These are phyloP conservation scores for Pilatotrama ljubarskyi DNA, from an alignment of 768 basidiomycete genomes.

Conservation along the genomic window DNA sequence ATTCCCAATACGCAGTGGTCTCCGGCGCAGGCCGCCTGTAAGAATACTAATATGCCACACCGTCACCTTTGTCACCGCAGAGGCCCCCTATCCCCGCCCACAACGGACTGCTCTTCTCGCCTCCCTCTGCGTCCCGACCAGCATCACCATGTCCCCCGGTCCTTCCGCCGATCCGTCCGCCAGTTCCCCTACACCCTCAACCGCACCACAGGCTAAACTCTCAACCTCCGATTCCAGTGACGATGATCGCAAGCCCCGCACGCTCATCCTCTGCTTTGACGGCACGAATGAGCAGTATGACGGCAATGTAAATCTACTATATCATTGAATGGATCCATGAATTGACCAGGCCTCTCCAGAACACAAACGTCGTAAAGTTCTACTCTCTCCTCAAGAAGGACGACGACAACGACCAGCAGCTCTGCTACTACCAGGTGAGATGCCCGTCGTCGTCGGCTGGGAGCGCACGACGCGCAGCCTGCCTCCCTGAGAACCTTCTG, in stretches of 20 bases:
- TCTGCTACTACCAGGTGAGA: slow-evolving; percentile 71
- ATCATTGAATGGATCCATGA: background rate
- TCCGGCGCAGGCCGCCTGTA: background rate
- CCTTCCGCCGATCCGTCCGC: background rate
- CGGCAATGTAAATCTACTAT: slow-evolving; percentile 38
- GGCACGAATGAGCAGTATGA: slow-evolving; percentile 60
- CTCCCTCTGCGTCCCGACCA: background rate
- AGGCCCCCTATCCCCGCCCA: background rate
- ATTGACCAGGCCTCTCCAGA: slow-evolving; percentile 32
- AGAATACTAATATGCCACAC: background rate
- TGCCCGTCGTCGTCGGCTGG: background rate
- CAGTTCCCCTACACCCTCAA: background rate
- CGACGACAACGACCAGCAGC: slow-evolving; percentile 42
- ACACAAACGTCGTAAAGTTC: slow-evolving; percentile 72
- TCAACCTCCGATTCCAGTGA: background rate
- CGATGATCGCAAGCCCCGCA: slow-evolving; percentile 34
- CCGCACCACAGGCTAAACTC: background rate
- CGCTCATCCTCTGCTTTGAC: slow-evolving; percentile 69
- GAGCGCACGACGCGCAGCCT: background rate
- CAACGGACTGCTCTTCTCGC: background rate
- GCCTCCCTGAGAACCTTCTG: background rate
- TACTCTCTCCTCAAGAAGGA: slow-evolving; percentile 69
- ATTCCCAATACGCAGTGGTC: background rate
- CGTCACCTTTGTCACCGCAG: background rate
- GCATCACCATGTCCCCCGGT: background rate